A percentile compares a stretch with the other conserved stretches of the same genome.
These are phyloP conservation scores for Boletus semigastroideus DNA, from an alignment of 1,284 basidiomycete species.

Conservation along the genomic window DNA sequence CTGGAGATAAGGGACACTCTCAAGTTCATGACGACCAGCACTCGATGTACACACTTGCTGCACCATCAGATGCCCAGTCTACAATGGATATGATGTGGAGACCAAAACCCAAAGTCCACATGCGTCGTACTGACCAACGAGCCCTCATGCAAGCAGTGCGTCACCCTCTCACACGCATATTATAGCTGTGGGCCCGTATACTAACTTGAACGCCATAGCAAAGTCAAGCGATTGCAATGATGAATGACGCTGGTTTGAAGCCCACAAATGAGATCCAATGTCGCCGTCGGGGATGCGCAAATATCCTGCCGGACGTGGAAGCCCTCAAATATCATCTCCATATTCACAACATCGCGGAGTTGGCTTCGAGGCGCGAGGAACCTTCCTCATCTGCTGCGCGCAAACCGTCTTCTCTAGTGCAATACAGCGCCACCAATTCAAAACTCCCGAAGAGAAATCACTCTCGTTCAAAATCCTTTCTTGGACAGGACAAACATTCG, in stretches of 20 bases:
- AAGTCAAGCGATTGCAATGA: slow-evolving; percentile 41
- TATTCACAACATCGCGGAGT: slow-evolving; percentile 54
- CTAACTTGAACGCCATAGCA: slow-evolving; percentile 33
- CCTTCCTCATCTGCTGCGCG: background rate
- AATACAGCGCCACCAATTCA: background rate
- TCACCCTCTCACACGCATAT: slow-evolving; percentile 1
- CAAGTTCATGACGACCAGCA: slow-evolving; percentile 24
- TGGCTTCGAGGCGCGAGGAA: background rate
- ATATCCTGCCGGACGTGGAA: slow-evolving; percentile 45
- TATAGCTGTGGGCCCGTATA: background rate
- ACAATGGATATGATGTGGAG: slow-evolving; percentile 34
- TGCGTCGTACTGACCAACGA: slow-evolving; percentile 34
- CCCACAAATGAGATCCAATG: slow-evolving; percentile 41
- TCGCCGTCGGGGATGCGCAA: slow-evolving; percentile 50
- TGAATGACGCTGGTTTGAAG: slow-evolving; percentile 31
- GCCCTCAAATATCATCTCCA: slow-evolving; percentile 58
- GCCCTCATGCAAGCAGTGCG: slow-evolving; percentile 44
- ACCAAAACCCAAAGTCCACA: slow-evolving; percentile 34
- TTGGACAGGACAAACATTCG: background rate
- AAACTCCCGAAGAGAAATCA: slow-evolving; percentile 8
- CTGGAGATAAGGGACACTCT: slow-evolving; percentile 16
- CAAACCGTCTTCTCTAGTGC: background rate
- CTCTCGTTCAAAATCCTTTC: slow-evolving; percentile 22
- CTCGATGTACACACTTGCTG: slow-evolving; percentile 29
- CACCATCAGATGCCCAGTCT: slow-evolving; percentile 12